Base-by-base conservation (phyloP, 1,139 yeast species). In the Protomyces lactucae-debilis region DNA sequence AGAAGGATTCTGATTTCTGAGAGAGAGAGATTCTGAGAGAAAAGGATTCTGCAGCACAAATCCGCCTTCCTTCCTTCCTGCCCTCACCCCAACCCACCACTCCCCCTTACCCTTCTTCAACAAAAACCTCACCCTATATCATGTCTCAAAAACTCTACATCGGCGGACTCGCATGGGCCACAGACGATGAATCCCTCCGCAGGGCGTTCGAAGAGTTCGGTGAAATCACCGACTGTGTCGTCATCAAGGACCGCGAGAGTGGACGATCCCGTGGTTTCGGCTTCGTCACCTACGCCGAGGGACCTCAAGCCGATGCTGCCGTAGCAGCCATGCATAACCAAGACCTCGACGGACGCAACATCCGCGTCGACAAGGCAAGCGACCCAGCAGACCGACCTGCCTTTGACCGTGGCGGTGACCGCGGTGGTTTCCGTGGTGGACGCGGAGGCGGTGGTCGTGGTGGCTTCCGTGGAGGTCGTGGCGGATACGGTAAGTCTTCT, bases 161-260 rank as follows among this genome's bases (percentile, higher is more conserved):
- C 48, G 64, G 64, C 16, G 64, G 64, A 14, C 59, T 60, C 52
- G 64, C 64, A 14, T 60, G 64, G 64, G 64, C 59, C 25, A 60
- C 64, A 9, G 64, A 60, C 37, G 64, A 60, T 28, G 64, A 54
- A 16, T 51, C 56, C 18, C 54, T 60, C 14, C 64, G 64, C 18
- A 45, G 45, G 37, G 59, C 59, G 1, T 60, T 60, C 51, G 32
- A 40, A 10, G 64, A 60, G 21, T 60, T 60, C 39, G 64, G 64
- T 9, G 51, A 60, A 18, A 56, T 60, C 18, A 57, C 54, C 54
- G 64, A 60, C 59, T 45, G 57, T n/a, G 55, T 60, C 32, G 64
- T 60, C 59, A 60, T 60, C 43, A 60, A 60, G 59, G 64, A 60
- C 59, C 46, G 64, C 14, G 64, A 60, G 48, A 45, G 59, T 37